Conservation (phyloP, 2,329 filamentous ascomycete species). For the Tolypocladium cylindrosporum region DNA sequence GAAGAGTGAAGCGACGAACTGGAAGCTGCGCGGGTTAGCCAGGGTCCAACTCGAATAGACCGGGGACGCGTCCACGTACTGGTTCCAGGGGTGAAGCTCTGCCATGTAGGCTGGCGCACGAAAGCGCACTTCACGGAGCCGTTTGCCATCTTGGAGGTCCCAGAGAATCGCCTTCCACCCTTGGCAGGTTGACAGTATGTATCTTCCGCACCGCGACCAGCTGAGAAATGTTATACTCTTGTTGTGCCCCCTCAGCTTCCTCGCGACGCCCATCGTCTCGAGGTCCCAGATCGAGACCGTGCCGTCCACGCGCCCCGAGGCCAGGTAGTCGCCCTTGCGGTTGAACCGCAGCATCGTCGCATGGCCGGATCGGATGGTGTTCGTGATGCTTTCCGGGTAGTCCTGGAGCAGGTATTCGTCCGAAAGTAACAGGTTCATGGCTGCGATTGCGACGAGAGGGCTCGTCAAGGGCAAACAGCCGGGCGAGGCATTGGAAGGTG, state of each 20-base stretch:
- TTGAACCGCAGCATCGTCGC: constrained; percentile 74
- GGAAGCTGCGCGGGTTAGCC: constrained; percentile 43
- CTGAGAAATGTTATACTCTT: constrained; percentile 89
- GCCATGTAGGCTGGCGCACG: constrained; percentile 92
- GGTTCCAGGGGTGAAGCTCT: constrained; percentile 84
- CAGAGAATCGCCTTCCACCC: constrained; percentile 96
- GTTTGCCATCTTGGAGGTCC: constrained; percentile 65
- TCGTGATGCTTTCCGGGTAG: constrained; percentile 83
- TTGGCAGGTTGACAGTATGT: constrained; percentile 84
- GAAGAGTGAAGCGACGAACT: constrained; percentile 86
- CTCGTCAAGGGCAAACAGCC: constrained; percentile 5
- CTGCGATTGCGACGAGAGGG: constrained; percentile 5
- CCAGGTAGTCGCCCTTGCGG: constrained; percentile 86
- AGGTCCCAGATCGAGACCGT: constrained; percentile 94
- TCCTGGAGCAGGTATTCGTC: constrained; percentile 62
- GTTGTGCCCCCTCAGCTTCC: constrained; percentile 87
- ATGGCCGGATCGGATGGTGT: constrained; percentile 67
- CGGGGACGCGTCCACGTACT: constrained; percentile 37
- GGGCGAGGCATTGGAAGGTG: neutral
- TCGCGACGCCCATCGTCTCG: constrained; percentile 92
- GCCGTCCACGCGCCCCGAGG: constrained; percentile 87
- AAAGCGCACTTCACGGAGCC: constrained; percentile 79
- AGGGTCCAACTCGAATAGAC: neutral
- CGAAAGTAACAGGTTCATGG: constrained; percentile 50
- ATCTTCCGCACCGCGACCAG: constrained; percentile 88